These are phyloP conservation scores for Tritrichomonas foetus DNA, from an alignment of 208 protist species.

Conservation along the genomic window DNA sequence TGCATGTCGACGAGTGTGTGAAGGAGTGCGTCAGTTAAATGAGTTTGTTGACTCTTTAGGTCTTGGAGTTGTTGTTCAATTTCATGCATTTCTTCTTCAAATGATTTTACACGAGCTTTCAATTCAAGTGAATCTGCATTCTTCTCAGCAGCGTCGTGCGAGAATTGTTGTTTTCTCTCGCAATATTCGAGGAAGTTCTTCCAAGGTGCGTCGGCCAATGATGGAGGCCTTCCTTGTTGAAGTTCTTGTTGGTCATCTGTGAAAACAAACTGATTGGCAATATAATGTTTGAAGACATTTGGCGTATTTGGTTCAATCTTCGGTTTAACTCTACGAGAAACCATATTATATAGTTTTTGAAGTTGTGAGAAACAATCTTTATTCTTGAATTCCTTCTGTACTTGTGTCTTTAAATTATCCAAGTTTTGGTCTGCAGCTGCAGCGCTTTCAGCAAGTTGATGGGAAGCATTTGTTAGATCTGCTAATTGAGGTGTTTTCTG, in stretches of 20 bases:
- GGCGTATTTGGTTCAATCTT: background rate
- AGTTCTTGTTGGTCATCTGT: background rate
- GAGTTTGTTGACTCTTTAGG: background rate
- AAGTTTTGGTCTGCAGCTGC: background rate
- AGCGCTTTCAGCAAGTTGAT: background rate
- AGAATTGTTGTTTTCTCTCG: background rate
- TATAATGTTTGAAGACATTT: background rate
- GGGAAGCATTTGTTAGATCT: background rate
- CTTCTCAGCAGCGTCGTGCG: background rate
- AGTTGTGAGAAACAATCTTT: background rate
- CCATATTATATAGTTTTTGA: background rate
- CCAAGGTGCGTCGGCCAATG: background rate
- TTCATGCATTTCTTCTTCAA: background rate
- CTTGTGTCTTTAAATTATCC: background rate
- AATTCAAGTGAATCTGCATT: background rate
- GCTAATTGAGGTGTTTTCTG: background rate
- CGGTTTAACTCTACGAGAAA: background rate
- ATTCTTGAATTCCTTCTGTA: conserved; percentile 7
- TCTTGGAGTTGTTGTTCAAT: background rate
- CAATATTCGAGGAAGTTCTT: conserved; percentile 39
- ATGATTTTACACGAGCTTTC: background rate
- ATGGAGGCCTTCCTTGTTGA: background rate
- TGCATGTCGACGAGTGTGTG: background rate
- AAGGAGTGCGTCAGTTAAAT: background rate
- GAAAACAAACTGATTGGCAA: background rate